Base-by-base conservation (phyloP, 805 yeast genomes). In the Myxozyma udenii region DNA sequence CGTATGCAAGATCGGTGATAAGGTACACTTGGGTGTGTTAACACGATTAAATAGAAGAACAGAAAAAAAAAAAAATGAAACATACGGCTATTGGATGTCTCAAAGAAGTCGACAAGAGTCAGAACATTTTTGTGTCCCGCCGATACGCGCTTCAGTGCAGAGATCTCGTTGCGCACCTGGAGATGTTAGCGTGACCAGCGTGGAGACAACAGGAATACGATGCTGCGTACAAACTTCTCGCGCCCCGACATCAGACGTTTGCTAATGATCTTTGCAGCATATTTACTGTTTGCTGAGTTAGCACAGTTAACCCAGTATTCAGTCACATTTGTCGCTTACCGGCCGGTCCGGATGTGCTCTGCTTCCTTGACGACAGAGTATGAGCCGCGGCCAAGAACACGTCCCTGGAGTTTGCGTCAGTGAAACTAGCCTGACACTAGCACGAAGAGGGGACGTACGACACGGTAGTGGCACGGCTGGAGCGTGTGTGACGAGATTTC, bases 101-200 rank as follows among this genome's bases (percentile, higher is more conserved):
- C 89, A 64, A 84, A 85, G 67, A 77, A 81, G 68, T 84, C 90
- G 7, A 80, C 74, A 46, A 84, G 67, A 36, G 82, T 82, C 48
- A 84, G 69, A 12, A 85, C 74, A 63, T 82, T 79, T 21, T 75
- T 68, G 53, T 79, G 80, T 30, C 74, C 75, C 53, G 68, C 68
- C 43, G 81, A 76, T 7, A 81, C 68, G 24, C 73, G 74, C 64
- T 74, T 73, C 39, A 84, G 71, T 1, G 83, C 75, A 5, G 72
- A 68, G 52, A 84, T 78, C 65, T 84, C 91, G 57, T 83, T 78
- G 50, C 79, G 80, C 18, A 85, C 72, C 69, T 60, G 67, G 60
- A n/a, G 12, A 23, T 11, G 19, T 50, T 16, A 35, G 33, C 23
- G 22, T 7, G 25, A 21, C 30, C n/a, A n/a, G n/a, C n/a, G n/a